Base-by-base conservation (phyloP, 495 filamentous ascomycete species). In the Daldinia childiae region DNA sequence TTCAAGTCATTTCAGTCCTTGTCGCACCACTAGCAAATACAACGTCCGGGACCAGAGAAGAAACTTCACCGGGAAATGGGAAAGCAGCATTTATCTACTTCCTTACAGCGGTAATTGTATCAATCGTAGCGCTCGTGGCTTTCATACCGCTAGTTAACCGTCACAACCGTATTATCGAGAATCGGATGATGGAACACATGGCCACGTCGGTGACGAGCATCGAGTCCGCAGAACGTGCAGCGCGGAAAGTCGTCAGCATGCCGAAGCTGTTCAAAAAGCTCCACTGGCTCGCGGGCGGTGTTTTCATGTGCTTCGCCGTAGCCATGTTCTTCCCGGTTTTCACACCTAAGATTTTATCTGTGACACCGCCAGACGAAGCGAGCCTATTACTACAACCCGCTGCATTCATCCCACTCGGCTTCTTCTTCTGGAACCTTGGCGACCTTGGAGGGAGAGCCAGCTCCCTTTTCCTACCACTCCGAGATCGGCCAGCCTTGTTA, bases 321-420 rank as follows among this genome's bases (percentile, higher is more conserved):
- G 93, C 95, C 36, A 98, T 99, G 96, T 87, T 93, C 68, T 98
- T 94, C 79, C 95, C 95, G 0, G 92, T 98, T 45, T 97, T 93
- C 81, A 98, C 95, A 0, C 86, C 90, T 58, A 85, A 90, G 74
- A 94, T 98, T 71, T 70, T 89, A 27, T 94, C 92, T 3, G 89
- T 95, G 6, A 81, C 83, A 60, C 82, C 86, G 6, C 75, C 78
- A 5, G 82, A 82, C n/a, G 71, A 81, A 4, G 75, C 81, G 19
- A 68, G 68, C 58, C 82, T 85, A n/a, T 77, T 98, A 27, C 90
- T 93, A 64, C 83, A 87, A 29, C 87, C 90, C 0, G 82, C 89
- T 3, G 87, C 89, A 36, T 99, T 98, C 80, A 93, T 98, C 57
- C 94, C 95, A 1, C 83, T 98, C 3, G 92, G 85, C 8, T 97